These are phyloP conservation scores for Pythium monospermum DNA, from an alignment of 352 stramenopile species.

Conservation along the genomic window DNA sequence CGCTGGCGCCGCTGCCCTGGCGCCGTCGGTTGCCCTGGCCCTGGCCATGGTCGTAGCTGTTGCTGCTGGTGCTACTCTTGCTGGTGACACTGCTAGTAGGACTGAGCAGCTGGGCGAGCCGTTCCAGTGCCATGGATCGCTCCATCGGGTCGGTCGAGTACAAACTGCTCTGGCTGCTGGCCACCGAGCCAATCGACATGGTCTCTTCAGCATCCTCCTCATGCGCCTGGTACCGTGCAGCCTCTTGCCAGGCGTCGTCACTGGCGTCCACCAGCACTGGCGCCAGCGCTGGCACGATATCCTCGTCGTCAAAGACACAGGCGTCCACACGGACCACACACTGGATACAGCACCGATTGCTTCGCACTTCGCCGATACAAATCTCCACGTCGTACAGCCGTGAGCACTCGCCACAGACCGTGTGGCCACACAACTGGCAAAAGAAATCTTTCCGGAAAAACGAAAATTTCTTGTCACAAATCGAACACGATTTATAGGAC, in stretches of 20 bases:
- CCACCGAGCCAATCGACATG: conserved; percentile 13
- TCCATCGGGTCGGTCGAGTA: background rate
- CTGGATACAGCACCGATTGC: conserved; percentile 44
- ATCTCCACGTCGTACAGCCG: conserved; percentile 46
- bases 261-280: conserved; percentile 36
- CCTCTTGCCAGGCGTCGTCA: conserved; percentile 36
- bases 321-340: conserved; percentile 46
- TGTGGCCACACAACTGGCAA: conserved; percentile 48
- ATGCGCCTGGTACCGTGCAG: conserved; percentile 13
- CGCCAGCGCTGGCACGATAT: conserved; percentile 33
- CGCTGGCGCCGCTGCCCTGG: background rate
- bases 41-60: no score
- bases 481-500: conserved; percentile 19
- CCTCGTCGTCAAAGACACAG: conserved; percentile 51
- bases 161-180: background rate
- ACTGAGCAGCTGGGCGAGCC: background rate
- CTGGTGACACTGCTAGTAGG: no score
- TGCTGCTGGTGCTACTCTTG: no score
- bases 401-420: conserved; percentile 49
- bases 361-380: conserved; percentile 31
- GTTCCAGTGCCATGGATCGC: background rate
- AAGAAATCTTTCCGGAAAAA: conserved; percentile 37
- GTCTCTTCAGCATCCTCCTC: conserved; percentile 22
- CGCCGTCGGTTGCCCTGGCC: no score
- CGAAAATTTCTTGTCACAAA: conserved; percentile 42